Percentiles rank a stretch among this genome's conserved stretches.
Conservation (phyloP, 345 rosid genomes). For the Triadica sebifera region DNA sequence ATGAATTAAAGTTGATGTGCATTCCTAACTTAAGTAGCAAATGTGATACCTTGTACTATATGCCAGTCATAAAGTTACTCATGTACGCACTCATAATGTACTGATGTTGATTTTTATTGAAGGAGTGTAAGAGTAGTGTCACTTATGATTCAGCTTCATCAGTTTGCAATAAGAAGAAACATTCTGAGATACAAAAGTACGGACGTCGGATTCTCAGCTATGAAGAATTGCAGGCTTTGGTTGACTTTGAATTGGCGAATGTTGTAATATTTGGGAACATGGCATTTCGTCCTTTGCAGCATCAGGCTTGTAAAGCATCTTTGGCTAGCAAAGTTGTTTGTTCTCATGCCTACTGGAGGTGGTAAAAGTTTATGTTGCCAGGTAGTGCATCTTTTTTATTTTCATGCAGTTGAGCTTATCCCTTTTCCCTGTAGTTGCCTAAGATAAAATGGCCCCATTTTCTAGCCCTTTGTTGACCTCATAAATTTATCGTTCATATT, state of each 20-base stretch:
- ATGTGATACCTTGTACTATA: neutral
- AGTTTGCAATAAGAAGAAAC: conserved; percentile 34
- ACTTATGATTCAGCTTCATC: conserved; percentile 44
- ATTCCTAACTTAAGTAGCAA: neutral
- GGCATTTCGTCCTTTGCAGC: conserved; percentile 68
- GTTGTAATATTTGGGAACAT: conserved; percentile 75
- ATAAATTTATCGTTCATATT: neutral
- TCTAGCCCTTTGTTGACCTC: neutral
- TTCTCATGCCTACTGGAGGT: conserved; percentile 92
- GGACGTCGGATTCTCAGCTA: conserved; percentile 49
- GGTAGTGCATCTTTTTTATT: conserved; percentile 39
- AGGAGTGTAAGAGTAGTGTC: conserved; percentile 47
- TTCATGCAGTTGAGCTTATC: neutral
- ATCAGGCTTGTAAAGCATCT: conserved; percentile 77
- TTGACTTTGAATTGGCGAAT: conserved; percentile 82
- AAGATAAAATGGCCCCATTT: neutral
- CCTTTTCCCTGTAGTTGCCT: neutral
- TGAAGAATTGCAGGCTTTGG: conserved; percentile 69
- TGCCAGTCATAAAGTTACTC: neutral
- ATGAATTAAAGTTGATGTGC: neutral
- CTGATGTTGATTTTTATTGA: conserved; percentile 34
- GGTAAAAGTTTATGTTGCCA: conserved; percentile 92
- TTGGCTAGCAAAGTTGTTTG: conserved; percentile 63
- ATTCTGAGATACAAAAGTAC: conserved; percentile 23
- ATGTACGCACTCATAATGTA: neutral